A percentile compares a stretch with the other conserved stretches of the same genome.
phyloP scores from a whole-genome alignment of 345 rosid species.

The Brassica cretica region DNA sequence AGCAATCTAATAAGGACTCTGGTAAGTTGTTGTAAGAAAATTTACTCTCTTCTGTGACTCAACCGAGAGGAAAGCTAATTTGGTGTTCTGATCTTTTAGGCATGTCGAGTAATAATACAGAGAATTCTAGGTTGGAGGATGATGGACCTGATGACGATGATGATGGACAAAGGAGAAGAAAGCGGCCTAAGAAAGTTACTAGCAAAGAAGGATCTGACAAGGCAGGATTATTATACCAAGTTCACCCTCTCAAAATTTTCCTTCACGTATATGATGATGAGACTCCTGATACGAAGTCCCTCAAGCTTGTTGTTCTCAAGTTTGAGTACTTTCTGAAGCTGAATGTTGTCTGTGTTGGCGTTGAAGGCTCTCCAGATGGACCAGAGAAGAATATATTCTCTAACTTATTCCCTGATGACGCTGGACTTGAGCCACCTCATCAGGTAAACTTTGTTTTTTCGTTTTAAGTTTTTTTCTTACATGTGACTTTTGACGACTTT shows the following conservation, averaged over 20 bases:
- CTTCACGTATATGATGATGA: conserved; percentile 75
- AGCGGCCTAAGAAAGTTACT: conserved; percentile 66
- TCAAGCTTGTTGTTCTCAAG: conserved; percentile 68
- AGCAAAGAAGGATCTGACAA: conserved; percentile 63
- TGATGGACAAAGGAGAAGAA: conserved; percentile 92
- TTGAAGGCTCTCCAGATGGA: conserved; percentile 72
- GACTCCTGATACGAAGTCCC: conserved; percentile 57
- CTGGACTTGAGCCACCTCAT: conserved; percentile 86
- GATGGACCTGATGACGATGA: conserved; percentile 88
- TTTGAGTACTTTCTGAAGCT: conserved; percentile 84
- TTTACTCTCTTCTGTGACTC: background rate
- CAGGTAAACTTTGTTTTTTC: conserved; percentile 50
- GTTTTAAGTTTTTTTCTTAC: conserved; percentile 10
- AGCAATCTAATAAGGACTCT: conserved; percentile 72
- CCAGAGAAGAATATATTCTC: conserved; percentile 70
- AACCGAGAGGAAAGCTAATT: conserved; percentile 5
- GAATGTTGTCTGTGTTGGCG: conserved; percentile 77
- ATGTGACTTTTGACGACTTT: background rate
- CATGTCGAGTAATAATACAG: conserved; percentile 49
- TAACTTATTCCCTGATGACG: conserved; percentile 87
- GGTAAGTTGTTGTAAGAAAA: conserved; percentile 41
- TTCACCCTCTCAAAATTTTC: conserved; percentile 72
- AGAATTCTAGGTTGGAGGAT: conserved; percentile 75
- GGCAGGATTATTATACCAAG: conserved; percentile 64
- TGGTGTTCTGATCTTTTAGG: conserved; percentile 46